phyloP scores from a whole-genome alignment of 2,329 filamentous ascomycete genomes.

The Cordyceps farinosa region DNA sequence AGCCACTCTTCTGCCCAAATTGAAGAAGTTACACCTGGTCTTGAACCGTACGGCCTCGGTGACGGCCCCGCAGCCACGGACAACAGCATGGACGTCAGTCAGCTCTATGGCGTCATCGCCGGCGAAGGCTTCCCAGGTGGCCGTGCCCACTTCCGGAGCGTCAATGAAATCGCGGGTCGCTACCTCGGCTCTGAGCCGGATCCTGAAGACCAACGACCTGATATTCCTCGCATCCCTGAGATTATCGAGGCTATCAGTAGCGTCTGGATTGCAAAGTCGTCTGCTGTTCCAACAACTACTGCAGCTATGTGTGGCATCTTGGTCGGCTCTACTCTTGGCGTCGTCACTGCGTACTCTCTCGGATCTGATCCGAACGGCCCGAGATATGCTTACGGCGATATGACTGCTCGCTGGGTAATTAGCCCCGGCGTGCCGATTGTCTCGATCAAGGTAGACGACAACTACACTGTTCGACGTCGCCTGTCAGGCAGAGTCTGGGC shows the following conservation, averaged over 20 bases:
- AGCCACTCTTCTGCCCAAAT: constrained; percentile 73
- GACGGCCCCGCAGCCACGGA: constrained; percentile 73
- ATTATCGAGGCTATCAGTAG: constrained; percentile 69
- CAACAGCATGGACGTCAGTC: constrained; percentile 89
- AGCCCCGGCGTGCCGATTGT: constrained; percentile 92
- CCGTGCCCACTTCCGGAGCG: constrained; percentile 70
- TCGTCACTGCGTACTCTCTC: constrained; percentile 78
- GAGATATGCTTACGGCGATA: constrained; percentile 67
- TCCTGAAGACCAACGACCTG: constrained; percentile 59
- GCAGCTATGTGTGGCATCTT: constrained; percentile 78
- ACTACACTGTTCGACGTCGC: constrained; percentile 69
- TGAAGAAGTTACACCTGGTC: constrained; percentile 68
- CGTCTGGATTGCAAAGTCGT: constrained; percentile 87
- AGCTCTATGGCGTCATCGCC: constrained; percentile 75
- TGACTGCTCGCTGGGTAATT: constrained; percentile 84
- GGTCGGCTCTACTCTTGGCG: constrained; percentile 76
- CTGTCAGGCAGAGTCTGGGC: constrained; percentile 75
- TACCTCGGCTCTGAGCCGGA: constrained; percentile 64
- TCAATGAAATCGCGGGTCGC: constrained; percentile 70
- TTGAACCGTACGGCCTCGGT: constrained; percentile 73
- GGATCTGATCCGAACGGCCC: constrained; percentile 56
- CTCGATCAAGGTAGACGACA: constrained; percentile 77
- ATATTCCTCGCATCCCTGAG: constrained; percentile 72
- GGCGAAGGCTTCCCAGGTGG: constrained; percentile 86
- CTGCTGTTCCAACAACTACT: constrained; percentile 66